Percentiles rank a stretch among this genome's conserved stretches.
phyloP scores from a whole-genome alignment of 495 filamentous ascomycete species.

The Echria macrotheca region DNA sequence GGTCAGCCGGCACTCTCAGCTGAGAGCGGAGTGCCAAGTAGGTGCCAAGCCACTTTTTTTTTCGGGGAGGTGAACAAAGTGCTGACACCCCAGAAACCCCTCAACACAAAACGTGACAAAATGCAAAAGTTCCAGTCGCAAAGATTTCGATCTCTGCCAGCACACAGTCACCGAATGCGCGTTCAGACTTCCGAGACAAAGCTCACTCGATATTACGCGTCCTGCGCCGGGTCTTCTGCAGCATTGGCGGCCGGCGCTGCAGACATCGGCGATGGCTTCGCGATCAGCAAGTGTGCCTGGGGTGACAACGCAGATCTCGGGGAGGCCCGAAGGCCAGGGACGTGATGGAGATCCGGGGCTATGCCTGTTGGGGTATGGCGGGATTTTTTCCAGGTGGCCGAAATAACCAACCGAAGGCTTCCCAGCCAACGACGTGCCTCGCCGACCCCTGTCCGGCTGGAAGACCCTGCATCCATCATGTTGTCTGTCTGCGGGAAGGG shows the following conservation, averaged over 20 bases:
- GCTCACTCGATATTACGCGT: too few species aligned
- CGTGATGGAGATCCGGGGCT: constrained; percentile 1
- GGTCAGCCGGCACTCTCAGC: too few species aligned
- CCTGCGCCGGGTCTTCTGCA: too few species aligned
- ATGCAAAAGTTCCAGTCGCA: too few species aligned
- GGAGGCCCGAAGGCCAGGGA: background rate
- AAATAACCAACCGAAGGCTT: background rate
- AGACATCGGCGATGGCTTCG: background rate
- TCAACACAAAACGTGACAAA: too few species aligned
- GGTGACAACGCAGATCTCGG: background rate
- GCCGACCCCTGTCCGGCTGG: constrained; percentile 2
- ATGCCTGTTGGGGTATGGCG: background rate
- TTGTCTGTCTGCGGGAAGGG: background rate
- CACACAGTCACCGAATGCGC: too few species aligned
- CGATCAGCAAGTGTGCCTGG: background rate
- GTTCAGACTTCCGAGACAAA: too few species aligned
- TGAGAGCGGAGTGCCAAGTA: too few species aligned
- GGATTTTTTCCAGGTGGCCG: background rate
- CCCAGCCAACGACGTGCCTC: background rate
- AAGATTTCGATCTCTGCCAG: too few species aligned
- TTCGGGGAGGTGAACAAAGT: too few species aligned
- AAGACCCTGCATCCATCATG: background rate
- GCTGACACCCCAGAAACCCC: too few species aligned
- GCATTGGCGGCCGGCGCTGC: background rate
- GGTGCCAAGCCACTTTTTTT: background rate